Base-by-base conservation (phyloP, 371 early-diverging fungal genomes). In the Apophysomyces sp. region DNA sequence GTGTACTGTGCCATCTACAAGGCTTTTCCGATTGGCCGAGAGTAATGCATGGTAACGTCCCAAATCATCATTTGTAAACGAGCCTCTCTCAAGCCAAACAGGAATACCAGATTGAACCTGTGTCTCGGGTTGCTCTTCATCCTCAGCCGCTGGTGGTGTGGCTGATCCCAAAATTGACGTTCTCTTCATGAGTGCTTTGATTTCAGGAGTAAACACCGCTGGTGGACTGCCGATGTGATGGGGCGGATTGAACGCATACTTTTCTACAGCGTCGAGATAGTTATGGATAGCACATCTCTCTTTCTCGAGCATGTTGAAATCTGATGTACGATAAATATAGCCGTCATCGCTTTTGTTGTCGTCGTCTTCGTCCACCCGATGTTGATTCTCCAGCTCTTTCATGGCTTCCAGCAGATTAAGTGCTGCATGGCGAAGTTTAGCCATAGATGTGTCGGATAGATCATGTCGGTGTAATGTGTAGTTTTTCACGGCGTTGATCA, bases 161-260 rank as follows among this genome's bases (percentile, higher is more conserved):
- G 71, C 58, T 27, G 60, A 34, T 49, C 67, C 62, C 29, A 63
- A 55, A 49, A 60, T 55, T 5, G 65, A 57, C 0, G 72, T 63
- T 40, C 65, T 67, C 8, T 55, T 65, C 71, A 79, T 71, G 26
- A 79, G 58, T 7, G 72, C 71, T 41, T 67, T 67, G 34, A 79
- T 76, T 53, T 72, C 73, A 16, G 72, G 69, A 16, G 72, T 66
- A 30, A 74, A 76, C 13, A 66, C 58, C 2, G 74, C 69, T 21
- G 72, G 73, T n/a, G 73, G 71, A n/a, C 69, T 60, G 26, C 75
- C 80, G 12, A 77, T 71, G 40, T 73, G 77, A 59, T 80, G 80
- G 11, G 80, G 73, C 1, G 80, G 80, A 58, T 74, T 80, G 36
- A 80, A 73, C 0, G 68, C 80, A 52, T 70, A 60, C 15, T 60